Evolutionary conservation across 805 yeast genomes (phyloP), one percentile per base, ranked within the genome.

Genomic region (Candida piceae): DNA sequence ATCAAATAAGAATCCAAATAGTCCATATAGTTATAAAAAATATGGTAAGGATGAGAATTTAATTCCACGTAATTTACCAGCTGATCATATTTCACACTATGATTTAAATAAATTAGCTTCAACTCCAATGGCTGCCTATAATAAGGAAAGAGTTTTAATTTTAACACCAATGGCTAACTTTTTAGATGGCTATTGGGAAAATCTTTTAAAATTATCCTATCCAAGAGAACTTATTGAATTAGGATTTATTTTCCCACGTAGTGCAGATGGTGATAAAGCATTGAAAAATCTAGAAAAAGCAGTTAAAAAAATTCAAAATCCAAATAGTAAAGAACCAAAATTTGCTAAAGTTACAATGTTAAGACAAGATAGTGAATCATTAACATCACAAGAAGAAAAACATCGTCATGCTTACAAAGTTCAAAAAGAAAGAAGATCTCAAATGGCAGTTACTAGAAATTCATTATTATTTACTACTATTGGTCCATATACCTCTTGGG

Each of bases 391-490:
- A 57, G 48, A 51, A 28, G 99, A 93, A 58, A 83, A 84, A 61
- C 95, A 86, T 46, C 74, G 98, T 57, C 99, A 93, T 57, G 96
- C 95, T 4, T 64, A 84, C 44, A 64, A 62, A 18, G 94, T 80
- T 19, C 98, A 93, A 62, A 89, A 88, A 61, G 83, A 84, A 52
- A 76, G 98, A 59, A 77, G 98, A 49, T 61, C 84, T 5, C 78
- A 80, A 53, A 90, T 93, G 97, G 95, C 97, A 2, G 67, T 87
- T 46, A 96, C 97, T 3, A 73, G 98, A 58, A 93, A 93, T 67
- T 88, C 96, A 27, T 67, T 93, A 40, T 69, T 93, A 33, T 87
- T 88, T 64, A 84, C 97, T 8, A 78, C 97, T 1, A 66, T 93
- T 32, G 84, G 88, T 4, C 95, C 97, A 16, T 76, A 83, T 49